Conservation (phyloP, 2,329 filamentous ascomycete species). For the Xylariaceae sp. region DNA sequence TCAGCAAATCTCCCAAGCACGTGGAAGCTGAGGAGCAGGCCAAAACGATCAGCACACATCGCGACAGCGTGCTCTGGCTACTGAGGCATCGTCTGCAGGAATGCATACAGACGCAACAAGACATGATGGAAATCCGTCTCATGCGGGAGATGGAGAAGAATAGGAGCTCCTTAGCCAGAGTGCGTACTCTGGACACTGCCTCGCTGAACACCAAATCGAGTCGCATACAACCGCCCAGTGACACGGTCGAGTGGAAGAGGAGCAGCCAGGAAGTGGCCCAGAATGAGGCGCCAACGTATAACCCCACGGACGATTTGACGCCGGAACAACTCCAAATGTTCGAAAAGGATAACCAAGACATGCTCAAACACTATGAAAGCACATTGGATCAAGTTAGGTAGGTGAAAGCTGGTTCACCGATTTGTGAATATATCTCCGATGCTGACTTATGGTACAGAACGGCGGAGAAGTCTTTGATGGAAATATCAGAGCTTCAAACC, state of each 20-base stretch:
- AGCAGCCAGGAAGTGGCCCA: slow-evolving; percentile 24
- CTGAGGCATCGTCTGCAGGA: slow-evolving; percentile 69
- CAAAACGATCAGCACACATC: slow-evolving; percentile 61
- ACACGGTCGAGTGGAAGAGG: slow-evolving; percentile 13
- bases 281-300: slow-evolving; percentile 24
- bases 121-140: slow-evolving; percentile 89
- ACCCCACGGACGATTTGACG: slow-evolving; percentile 53
- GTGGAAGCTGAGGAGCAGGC: slow-evolving; percentile 64
- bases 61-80: slow-evolving; percentile 81
- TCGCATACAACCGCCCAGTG: slow-evolving; percentile 22
- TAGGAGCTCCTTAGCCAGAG: slow-evolving; percentile 75
- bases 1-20: slow-evolving; percentile 58
- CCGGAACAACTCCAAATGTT: slow-evolving; percentile 89
- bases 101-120: slow-evolving; percentile 71
- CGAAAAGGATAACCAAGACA: slow-evolving; percentile 84
- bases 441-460: slow-evolving; percentile 47
- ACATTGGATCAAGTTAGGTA: slow-evolving; percentile 93
- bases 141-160: slow-evolving; percentile 83
- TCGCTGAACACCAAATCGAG: slow-evolving; percentile 14
- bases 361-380: slow-evolving; percentile 90
- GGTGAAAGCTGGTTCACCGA: slow-evolving; percentile 33
- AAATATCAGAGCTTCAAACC: slow-evolving; percentile 89
- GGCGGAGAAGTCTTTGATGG: slow-evolving; percentile 82
- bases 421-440: not conserved
- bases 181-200: slow-evolving; percentile 36